Base-by-base conservation (phyloP, 768 basidiomycete species). In the Serendipita vermifera region DNA sequence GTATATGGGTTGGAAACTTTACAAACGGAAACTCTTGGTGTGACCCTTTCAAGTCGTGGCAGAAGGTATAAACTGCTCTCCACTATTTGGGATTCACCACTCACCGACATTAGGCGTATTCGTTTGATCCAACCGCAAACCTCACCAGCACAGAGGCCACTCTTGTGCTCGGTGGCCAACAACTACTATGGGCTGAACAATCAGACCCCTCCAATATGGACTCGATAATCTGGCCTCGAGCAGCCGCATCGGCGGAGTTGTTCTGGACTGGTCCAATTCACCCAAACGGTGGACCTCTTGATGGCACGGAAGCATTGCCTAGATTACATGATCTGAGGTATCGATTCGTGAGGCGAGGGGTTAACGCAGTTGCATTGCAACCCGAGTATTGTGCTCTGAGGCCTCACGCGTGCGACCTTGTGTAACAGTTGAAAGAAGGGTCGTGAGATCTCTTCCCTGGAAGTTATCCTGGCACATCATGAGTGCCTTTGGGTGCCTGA, bases 11-110 rank as follows among this genome's bases (percentile, higher is more conserved):
- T 7, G 83, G 82, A 0, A 66, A 76, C 31, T 66, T 66, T 63
- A 65, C 60, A 7, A 61, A 57, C 15, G 63, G 69, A 3, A 59
- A 60, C 17, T 61, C 59, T 13, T 86, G 84, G 82, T 85, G 82
- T 63, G 82, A 82, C 62, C 82, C 83, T 0, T 86, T 82, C 78
- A 86, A 86, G 67, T 80, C 80, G 4, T 89, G 86, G 86, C 79
- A 83, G 63, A 76, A 79, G 68, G 82, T 83, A 55, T 57, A 62
- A 39, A 57, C 22, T 17, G 20, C 15, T 29, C 26, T 5, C 20
- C 29, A 62, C 27, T 32, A 22, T 35, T 5, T 27, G 32, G 5
- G 33, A 7, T 61, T 54, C 57, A 61, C 62, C 9, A 69, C 66
- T 39, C 58, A 63, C 43, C 65, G 64, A 2, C 58, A 31, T 33